Evolutionary conservation across 2,329 filamentous ascomycete genomes (phyloP).

Genomic region (Pseudopithomyces maydicus): DNA sequence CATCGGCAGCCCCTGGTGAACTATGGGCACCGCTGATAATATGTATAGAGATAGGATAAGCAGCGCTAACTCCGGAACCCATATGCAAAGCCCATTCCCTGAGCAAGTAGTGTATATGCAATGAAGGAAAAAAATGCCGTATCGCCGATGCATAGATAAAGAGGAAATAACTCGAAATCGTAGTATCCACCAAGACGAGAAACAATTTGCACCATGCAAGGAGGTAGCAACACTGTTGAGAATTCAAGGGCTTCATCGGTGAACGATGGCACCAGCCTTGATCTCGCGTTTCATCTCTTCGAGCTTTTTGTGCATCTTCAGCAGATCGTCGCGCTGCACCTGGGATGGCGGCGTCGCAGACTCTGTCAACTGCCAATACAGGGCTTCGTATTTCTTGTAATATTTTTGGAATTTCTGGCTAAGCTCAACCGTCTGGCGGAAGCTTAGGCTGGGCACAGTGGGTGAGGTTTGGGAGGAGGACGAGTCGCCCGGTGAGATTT

Average conservation of each 20-base stretch:
- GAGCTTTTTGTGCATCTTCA: conserved; percentile 59
- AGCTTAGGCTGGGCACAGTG: conserved; percentile 43
- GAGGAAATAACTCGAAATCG: conserved; percentile 3
- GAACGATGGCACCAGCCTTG: conserved; percentile 40
- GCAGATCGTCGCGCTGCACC: conserved; percentile 58
- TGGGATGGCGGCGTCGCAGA: conserved; percentile 50
- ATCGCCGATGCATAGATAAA: background rate
- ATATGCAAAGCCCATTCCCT: conserved; percentile 17
- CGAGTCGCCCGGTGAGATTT: conserved; percentile 40
- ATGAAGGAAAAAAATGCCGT: conserved; percentile 13
- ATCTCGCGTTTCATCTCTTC: conserved; percentile 65
- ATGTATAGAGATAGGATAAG: conserved; percentile 2
- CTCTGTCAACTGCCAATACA: conserved; percentile 56
- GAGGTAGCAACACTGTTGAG: background rate
- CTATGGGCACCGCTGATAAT: background rate
- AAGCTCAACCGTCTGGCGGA: conserved; percentile 51
- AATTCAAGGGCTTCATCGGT: conserved; percentile 19
- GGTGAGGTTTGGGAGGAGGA: conserved; percentile 42
- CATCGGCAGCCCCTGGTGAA: conserved; percentile 12
- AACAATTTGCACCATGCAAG: conserved; percentile 13
- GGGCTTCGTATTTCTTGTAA: conserved; percentile 62
- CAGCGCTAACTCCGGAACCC: conserved; percentile 16
- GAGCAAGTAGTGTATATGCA: conserved; percentile 12
- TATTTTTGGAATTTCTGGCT: conserved; percentile 61
- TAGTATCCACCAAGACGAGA: background rate